Conservation (phyloP, 2,329 filamentous ascomycete genomes). For the Ophiosphaerella herpotricha region DNA sequence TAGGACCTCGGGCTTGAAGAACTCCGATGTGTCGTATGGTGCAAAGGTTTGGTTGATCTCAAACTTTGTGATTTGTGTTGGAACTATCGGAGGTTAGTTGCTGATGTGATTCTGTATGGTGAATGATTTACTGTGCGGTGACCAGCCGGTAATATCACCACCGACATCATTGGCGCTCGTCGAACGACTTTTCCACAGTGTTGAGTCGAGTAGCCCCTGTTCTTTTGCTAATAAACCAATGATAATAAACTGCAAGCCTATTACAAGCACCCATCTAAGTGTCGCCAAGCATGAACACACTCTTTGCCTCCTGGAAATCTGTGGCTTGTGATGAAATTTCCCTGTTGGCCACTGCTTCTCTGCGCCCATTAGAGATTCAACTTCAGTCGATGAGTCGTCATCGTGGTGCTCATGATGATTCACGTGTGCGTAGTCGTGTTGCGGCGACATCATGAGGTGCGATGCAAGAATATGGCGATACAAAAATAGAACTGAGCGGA, state of each 20-base stretch:
- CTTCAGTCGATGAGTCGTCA: slow-evolving; percentile 41
- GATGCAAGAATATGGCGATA: slow-evolving; percentile 1
- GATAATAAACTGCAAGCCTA: slow-evolving; percentile 36
- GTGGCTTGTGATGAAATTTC: slow-evolving; percentile 20
- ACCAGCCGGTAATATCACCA: slow-evolving; percentile 41
- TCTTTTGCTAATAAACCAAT: slow-evolving; percentile 36
- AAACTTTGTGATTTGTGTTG: slow-evolving; percentile 40
- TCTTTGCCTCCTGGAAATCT: slow-evolving; percentile 23
- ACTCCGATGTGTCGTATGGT: slow-evolving; percentile 42
- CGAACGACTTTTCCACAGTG: slow-evolving; percentile 20
- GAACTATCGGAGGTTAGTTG: slow-evolving; percentile 22
- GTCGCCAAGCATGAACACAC: slow-evolving; percentile 19
- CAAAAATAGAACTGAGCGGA: slow-evolving; percentile 4
- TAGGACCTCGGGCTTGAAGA: slow-evolving; percentile 40
- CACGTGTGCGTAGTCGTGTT: slow-evolving; percentile 38
- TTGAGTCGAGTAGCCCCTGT: slow-evolving; percentile 32
- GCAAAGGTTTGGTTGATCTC: slow-evolving; percentile 42
- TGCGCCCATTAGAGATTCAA: slow-evolving; percentile 36
- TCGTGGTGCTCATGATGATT: slow-evolving; percentile 28
- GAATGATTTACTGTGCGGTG: slow-evolving; percentile 32
- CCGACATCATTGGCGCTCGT: slow-evolving; percentile 37
- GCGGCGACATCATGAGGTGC: slow-evolving; percentile 30
- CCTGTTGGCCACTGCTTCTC: slow-evolving; percentile 33
- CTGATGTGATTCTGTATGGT: not conserved
- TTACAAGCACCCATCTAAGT: slow-evolving; percentile 36